A percentile compares a stretch with the other conserved stretches of the same genome.
Evolutionary conservation across 345 rosid species (phyloP).

Genomic region (Hibiscus tridactylites): DNA sequence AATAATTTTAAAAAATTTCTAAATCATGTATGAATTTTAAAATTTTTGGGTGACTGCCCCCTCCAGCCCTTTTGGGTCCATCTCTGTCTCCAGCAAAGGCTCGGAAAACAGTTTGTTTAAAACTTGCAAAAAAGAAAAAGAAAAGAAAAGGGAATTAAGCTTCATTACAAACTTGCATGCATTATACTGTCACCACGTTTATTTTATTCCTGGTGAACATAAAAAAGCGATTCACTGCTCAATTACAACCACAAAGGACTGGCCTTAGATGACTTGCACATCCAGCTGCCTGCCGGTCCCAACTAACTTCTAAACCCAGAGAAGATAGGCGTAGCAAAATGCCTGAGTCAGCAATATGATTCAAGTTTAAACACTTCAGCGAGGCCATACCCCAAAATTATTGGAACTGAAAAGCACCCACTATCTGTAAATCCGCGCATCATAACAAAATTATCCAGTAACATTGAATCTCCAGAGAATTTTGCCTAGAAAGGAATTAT

Average conservation of each 20-base stretch:
- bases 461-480: background rate
- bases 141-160: background rate
- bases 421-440: background rate
- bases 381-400: slow-evolving; percentile 5
- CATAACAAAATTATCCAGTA: background rate
- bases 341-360: background rate
- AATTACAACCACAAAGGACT: background rate
- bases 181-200: background rate
- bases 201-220: background rate
- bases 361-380: background rate
- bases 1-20: too few relatives aligned
- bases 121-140: too few relatives aligned
- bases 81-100: too few relatives aligned
- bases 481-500: background rate
- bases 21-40: too few relatives aligned
- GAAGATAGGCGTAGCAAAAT: background rate
- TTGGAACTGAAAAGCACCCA: slow-evolving; percentile 4
- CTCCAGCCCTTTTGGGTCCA: too few relatives aligned
- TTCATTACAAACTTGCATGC: background rate
- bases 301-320: background rate
- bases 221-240: background rate
- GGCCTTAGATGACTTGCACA: background rate
- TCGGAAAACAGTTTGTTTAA: too few relatives aligned
- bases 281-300: background rate
- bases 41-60: too few relatives aligned